Percentiles rank a stretch among this genome's conserved stretches.
Conservation (phyloP, 2,329 filamentous ascomycete species). For the Neurospora sp. region DNA sequence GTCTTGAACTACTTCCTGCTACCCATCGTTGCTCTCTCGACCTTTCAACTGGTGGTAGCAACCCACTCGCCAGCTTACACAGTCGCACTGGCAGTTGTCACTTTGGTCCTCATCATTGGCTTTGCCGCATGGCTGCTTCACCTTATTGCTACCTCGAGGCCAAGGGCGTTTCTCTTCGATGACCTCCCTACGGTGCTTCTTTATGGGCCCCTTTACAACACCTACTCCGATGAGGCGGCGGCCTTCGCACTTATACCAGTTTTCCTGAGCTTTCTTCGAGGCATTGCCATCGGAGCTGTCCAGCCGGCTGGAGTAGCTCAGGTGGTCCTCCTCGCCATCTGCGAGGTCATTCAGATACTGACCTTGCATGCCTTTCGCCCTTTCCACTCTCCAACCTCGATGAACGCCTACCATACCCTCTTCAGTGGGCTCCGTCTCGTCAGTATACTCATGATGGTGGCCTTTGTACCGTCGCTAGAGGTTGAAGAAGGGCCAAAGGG, state of each 20-base stretch:
- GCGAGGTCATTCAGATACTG: constrained; percentile 82
- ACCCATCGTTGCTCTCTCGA: constrained; percentile 75
- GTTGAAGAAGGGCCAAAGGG: constrained; percentile 73
- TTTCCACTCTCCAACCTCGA: constrained; percentile 84
- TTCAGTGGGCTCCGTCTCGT: constrained; percentile 71
- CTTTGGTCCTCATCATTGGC: constrained; percentile 61
- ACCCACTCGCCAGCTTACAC: constrained; percentile 56
- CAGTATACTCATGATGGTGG: constrained; percentile 64
- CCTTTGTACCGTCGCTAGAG: constrained; percentile 76
- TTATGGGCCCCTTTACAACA: constrained; percentile 94
- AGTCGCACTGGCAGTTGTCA: constrained; percentile 64
- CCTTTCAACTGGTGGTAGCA: constrained; percentile 83
- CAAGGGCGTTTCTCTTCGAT: constrained; percentile 83
- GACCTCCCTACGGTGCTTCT: constrained; percentile 81
- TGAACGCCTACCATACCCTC: constrained; percentile 90
- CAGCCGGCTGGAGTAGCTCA: constrained; percentile 91
- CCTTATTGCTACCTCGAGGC: constrained; percentile 70
- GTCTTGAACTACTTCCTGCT: constrained; percentile 89
- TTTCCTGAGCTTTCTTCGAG: constrained; percentile 73
- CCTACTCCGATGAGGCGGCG: constrained; percentile 86
- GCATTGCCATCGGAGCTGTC: constrained; percentile 83
- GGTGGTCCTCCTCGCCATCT: constrained; percentile 83
- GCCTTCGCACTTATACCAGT: constrained; percentile 84
- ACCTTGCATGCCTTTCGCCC: constrained; percentile 84
- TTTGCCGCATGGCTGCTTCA: constrained; percentile 73